Conservation (phyloP, 768 basidiomycete species). For the Psilocybe tampanensis region DNA sequence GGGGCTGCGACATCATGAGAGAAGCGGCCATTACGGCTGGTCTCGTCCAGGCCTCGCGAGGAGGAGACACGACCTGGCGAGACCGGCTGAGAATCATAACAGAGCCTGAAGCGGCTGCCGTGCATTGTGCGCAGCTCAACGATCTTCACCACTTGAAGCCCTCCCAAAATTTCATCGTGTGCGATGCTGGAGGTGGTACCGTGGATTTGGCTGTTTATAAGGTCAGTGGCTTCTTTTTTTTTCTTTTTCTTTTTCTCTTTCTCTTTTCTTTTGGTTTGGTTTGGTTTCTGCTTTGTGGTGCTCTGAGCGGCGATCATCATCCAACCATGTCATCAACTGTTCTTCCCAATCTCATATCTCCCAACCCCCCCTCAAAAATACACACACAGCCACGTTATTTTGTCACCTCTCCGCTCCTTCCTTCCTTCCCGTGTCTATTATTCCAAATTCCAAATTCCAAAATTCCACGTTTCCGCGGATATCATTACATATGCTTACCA, state of each 20-base stretch:
- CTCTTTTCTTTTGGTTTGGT: too few relatives aligned
- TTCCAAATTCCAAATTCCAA: too few relatives aligned
- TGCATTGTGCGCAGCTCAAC: conserved; percentile 83
- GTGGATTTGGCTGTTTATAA: conserved; percentile 67
- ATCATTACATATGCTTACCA: neutral
- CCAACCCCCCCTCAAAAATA: neutral
- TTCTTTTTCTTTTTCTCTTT: neutral
- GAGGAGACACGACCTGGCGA: conserved; percentile 75
- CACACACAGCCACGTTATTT: neutral
- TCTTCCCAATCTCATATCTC: too few relatives aligned
- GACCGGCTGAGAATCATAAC: conserved; percentile 86
- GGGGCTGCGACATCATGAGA: conserved; percentile 84
- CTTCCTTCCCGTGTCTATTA: too few relatives aligned
- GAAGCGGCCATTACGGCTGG: conserved; percentile 82
- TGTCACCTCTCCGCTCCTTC: neutral
- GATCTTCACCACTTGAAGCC: conserved; percentile 78
- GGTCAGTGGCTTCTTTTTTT: conserved; percentile 25
- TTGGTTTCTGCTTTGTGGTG: too few relatives aligned
- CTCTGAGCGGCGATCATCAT: neutral
- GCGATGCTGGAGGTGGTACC: conserved; percentile 87
- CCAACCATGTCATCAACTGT: neutral
- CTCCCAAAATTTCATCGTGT: conserved; percentile 89
- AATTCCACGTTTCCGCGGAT: conserved; percentile 10
- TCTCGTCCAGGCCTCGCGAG: conserved; percentile 69
- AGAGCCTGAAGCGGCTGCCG: conserved; percentile 85